These are phyloP conservation scores for Exophiala xenobiotica DNA, from an alignment of 2,329 filamentous ascomycete species.

Conservation along the genomic window DNA sequence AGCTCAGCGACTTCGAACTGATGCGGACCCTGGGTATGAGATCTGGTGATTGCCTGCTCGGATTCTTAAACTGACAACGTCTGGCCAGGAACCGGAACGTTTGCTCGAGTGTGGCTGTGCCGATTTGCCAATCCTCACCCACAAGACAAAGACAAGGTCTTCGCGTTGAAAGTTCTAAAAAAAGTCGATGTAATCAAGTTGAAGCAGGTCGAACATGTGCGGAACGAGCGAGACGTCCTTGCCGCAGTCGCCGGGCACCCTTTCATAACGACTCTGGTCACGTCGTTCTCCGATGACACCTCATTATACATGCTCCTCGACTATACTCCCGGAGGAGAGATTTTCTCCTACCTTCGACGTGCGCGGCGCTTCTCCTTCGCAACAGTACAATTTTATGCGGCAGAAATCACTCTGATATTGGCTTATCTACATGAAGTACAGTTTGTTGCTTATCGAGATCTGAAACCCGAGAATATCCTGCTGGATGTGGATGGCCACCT, in stretches of 20 bases:
- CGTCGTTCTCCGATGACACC: slow-evolving; percentile 63
- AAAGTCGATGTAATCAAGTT: slow-evolving; percentile 57
- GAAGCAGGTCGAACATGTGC: slow-evolving; percentile 68
- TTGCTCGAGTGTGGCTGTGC: slow-evolving; percentile 52
- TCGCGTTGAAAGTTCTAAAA: slow-evolving; percentile 51
- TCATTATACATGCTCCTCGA: slow-evolving; percentile 60
- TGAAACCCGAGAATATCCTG: slow-evolving; percentile 69
- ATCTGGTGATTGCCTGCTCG: background rate
- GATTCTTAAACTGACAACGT: slow-evolving; percentile 10
- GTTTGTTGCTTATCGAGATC: slow-evolving; percentile 64
- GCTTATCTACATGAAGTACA: slow-evolving; percentile 64
- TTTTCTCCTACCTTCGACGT: slow-evolving; percentile 64
- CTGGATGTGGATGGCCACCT: slow-evolving; percentile 65
- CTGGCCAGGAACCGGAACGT: slow-evolving; percentile 42
- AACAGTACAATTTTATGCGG: slow-evolving; percentile 65
- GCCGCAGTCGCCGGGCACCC: slow-evolving; percentile 63
- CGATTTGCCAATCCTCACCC: slow-evolving; percentile 40
- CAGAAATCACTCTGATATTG: slow-evolving; percentile 64
- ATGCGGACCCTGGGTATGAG: slow-evolving; percentile 48
- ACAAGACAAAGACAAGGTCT: slow-evolving; percentile 42
- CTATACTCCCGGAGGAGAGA: slow-evolving; percentile 66
- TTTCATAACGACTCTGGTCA: slow-evolving; percentile 64
- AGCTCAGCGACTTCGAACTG: slow-evolving; percentile 46
- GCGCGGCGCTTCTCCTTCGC: slow-evolving; percentile 59
- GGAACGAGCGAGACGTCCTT: slow-evolving; percentile 65